phyloP scores from a whole-genome alignment of 371 early-diverging fungal genomes.

The Mucor saturninus region DNA sequence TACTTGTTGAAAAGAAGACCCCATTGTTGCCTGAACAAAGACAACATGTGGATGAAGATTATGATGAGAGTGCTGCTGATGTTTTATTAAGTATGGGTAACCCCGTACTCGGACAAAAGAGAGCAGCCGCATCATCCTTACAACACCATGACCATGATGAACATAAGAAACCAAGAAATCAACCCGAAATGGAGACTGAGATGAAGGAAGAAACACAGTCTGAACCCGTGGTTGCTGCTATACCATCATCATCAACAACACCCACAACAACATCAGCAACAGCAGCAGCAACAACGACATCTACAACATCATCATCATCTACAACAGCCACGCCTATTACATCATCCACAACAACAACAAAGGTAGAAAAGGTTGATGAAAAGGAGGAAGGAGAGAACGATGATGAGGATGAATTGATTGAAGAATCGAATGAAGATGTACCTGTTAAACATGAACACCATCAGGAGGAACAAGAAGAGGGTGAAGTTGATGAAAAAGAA shows the following conservation, averaged over 20 bases:
- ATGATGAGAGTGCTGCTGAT: conserved; percentile 41
- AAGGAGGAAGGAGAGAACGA: conserved; percentile 15
- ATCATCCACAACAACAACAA: too few species aligned
- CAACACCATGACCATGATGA: conserved; percentile 17
- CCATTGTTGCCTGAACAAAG: neutral
- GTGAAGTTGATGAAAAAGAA: conserved; percentile 23
- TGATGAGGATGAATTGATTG: conserved; percentile 11
- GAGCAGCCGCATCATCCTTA: conserved; percentile 1
- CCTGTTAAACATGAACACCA: neutral
- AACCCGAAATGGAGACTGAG: neutral
- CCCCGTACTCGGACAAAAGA: conserved; percentile 32
- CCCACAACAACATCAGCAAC: neutral
- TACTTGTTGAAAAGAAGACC: neutral
- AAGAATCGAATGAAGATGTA: neutral
- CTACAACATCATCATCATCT: too few species aligned
- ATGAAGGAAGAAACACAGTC: neutral
- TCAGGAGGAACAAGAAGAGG: conserved; percentile 24
- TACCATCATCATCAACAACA: neutral
- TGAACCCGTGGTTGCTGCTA: neutral
- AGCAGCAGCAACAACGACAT: too few species aligned
- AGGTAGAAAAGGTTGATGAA: neutral
- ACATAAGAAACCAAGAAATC: conserved; percentile 19
- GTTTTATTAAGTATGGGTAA: conserved; percentile 38
- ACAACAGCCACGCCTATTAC: too few species aligned
- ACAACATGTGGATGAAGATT: conserved; percentile 25